These are phyloP conservation scores for Graphilbum sp. DNA, from an alignment of 2,329 filamentous ascomycete genomes.

Conservation along the genomic window DNA sequence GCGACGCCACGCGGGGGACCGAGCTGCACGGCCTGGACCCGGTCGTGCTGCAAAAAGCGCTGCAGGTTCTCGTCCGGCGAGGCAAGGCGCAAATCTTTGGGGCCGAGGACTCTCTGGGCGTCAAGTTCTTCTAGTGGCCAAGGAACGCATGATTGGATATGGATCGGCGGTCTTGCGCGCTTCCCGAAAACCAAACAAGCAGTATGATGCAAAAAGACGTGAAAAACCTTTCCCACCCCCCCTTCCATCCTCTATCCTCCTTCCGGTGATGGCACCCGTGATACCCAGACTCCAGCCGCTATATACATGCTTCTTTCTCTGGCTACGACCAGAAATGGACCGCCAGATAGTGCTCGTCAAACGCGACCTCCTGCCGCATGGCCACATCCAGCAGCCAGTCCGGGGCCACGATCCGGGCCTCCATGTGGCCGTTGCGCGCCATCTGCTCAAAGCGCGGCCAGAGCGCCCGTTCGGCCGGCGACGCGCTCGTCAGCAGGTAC, in stretches of 20 bases:
- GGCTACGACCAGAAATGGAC: slow-evolving; percentile 14
- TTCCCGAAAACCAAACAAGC: no score
- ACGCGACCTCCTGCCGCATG: slow-evolving; percentile 70
- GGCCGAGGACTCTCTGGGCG: slow-evolving; percentile 69
- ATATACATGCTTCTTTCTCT: no score
- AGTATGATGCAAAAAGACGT: no score
- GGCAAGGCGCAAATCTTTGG: slow-evolving; percentile 92
- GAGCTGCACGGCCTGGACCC: slow-evolving; percentile 83
- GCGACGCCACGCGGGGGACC: slow-evolving; percentile 59
- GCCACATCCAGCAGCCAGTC: slow-evolving; percentile 87
- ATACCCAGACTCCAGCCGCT: no score
- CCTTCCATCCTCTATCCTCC: no score
- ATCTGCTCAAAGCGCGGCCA: slow-evolving; percentile 71
- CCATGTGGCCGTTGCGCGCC: slow-evolving; percentile 62
- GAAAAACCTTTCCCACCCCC: no score
- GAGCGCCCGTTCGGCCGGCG: slow-evolving; percentile 49
- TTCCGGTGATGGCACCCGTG: no score
- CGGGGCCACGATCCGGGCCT: slow-evolving; percentile 61
- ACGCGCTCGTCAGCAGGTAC: slow-evolving; percentile 62
- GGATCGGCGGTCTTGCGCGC: no score
- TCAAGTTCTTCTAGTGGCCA: slow-evolving; percentile 82
- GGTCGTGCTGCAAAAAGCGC: slow-evolving; percentile 61
- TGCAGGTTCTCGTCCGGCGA: slow-evolving; percentile 70
- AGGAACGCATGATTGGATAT: no score
- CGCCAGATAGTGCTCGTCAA: slow-evolving; percentile 43